These are phyloP conservation scores for Luffa acutangula DNA, from an alignment of 306 rosid species.

Conservation along the genomic window DNA sequence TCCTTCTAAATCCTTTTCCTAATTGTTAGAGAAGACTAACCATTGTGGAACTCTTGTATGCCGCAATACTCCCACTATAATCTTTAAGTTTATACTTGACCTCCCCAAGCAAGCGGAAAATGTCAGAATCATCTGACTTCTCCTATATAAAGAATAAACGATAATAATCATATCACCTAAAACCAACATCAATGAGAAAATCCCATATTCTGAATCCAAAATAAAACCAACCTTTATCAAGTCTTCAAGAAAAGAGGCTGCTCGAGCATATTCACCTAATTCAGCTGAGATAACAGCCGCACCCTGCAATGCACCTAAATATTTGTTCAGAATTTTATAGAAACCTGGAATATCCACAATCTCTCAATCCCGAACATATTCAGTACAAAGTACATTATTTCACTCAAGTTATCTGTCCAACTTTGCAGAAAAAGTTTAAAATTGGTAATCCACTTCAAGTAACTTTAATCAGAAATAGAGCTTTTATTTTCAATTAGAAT, in stretches of 20 bases:
- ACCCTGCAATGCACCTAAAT: conserved; percentile 48
- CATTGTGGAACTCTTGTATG: conserved; percentile 57
- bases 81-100: conserved; percentile 70
- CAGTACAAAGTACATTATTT: not conserved
- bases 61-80: conserved; percentile 70
- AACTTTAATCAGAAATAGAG: not conserved
- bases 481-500: not conserved
- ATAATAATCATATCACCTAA: not conserved
- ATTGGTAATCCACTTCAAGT: not conserved
- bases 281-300: conserved; percentile 85
- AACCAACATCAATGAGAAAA: not conserved
- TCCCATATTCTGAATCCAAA: conserved; percentile 5
- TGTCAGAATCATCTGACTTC: conserved; percentile 66
- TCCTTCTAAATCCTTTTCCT: not conserved
- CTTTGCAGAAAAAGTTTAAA: not conserved
- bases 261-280: conserved; percentile 64
- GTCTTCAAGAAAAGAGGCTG: conserved; percentile 76
- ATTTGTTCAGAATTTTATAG: conserved; percentile 8
- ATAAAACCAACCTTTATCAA: conserved; percentile 51
- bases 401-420: not conserved
- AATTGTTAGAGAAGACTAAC: conserved; percentile 38
- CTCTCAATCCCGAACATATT: not conserved
- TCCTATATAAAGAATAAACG: conserved; percentile 28
- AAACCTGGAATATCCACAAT: not conserved
- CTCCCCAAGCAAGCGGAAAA: conserved; percentile 89